Evolutionary conservation across 805 yeast species (phyloP).

Genomic region (Brettanomyces naardenensis): DNA sequence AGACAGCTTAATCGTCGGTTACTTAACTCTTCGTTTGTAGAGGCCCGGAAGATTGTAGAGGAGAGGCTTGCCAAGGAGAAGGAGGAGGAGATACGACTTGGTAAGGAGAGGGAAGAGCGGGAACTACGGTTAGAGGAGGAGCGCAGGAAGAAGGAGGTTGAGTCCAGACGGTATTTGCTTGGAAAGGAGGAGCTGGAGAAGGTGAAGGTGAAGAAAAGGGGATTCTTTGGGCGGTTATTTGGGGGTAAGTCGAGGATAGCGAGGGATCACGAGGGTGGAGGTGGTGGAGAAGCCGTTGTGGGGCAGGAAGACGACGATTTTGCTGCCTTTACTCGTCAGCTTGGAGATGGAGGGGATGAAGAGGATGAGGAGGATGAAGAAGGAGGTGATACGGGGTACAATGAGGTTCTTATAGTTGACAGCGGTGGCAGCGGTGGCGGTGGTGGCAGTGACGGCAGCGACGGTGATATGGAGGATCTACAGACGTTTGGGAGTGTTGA

Average conservation of each 20-base stretch:
- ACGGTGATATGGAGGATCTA: too few species aligned
- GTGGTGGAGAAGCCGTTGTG: conserved; percentile 1
- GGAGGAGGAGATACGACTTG: conserved; percentile 8
- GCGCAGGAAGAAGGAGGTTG: conserved; percentile 15
- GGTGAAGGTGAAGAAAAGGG: conserved; percentile 10
- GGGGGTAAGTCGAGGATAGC: conserved; percentile 24
- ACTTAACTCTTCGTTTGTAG: conserved; percentile 13
- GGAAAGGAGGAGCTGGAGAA: conserved; percentile 3
- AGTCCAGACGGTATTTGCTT: conserved; percentile 13
- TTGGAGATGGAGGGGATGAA: neutral
- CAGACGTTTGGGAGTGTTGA: too few species aligned
- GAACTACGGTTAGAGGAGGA: conserved; percentile 16
- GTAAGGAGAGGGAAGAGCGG: conserved; percentile 16
- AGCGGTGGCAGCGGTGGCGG: too few species aligned
- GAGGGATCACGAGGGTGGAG: conserved; percentile 12
- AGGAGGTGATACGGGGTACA: neutral
- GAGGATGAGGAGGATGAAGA: neutral
- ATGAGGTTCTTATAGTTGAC: too few species aligned
- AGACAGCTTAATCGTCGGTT: conserved; percentile 16
- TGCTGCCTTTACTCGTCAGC: conserved; percentile 1
- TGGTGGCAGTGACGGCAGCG: too few species aligned
- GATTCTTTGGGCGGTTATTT: conserved; percentile 19
- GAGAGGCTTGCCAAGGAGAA: conserved; percentile 13
- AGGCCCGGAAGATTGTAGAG: conserved; percentile 15
- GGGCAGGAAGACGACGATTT: conserved; percentile 4